phyloP scores from a whole-genome alignment of 2,329 filamentous ascomycete species.

The Lachnellula arida region DNA sequence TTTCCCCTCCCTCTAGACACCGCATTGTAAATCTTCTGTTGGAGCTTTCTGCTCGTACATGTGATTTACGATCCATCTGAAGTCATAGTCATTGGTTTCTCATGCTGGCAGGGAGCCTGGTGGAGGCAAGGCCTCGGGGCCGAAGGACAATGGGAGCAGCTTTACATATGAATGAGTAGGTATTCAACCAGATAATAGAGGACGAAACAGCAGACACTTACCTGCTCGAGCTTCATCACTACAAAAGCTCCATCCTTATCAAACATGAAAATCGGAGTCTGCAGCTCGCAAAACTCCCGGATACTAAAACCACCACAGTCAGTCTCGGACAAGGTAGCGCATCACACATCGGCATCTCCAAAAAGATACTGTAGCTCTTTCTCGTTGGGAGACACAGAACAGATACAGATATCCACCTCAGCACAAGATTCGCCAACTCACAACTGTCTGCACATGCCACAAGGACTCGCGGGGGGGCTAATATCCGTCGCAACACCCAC shows the following conservation, averaged over 20 bases:
- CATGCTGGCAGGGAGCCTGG: slow-evolving; percentile 18
- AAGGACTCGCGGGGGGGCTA: slow-evolving; percentile 65
- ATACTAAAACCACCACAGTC: slow-evolving; percentile 46
- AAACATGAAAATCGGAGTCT: slow-evolving; percentile 85
- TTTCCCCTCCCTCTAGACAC: not conserved
- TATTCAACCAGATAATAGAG: not conserved
- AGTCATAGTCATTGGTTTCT: not conserved
- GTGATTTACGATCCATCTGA: not conserved
- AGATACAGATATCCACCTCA: not conserved
- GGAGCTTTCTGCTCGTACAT: not conserved
- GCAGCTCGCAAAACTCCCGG: slow-evolving; percentile 66
- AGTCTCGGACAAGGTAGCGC: not conserved
- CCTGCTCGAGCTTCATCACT: slow-evolving; percentile 66
- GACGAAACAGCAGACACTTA: slow-evolving; percentile 33
- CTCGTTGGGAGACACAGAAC: not conserved
- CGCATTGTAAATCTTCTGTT: not conserved
- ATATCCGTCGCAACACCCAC: slow-evolving; percentile 84
- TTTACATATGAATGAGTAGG: slow-evolving; percentile 30
- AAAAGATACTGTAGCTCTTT: no score
- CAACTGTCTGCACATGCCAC: slow-evolving; percentile 96
- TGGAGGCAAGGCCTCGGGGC: slow-evolving; percentile 50
- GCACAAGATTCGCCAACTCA: slow-evolving; percentile 39
- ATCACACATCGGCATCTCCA: not conserved
- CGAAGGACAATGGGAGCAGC: slow-evolving; percentile 66
- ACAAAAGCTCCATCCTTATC: slow-evolving; percentile 71